Conservation (phyloP, 371 early-diverging fungal genomes). For the Dichotomocladium elegans region DNA sequence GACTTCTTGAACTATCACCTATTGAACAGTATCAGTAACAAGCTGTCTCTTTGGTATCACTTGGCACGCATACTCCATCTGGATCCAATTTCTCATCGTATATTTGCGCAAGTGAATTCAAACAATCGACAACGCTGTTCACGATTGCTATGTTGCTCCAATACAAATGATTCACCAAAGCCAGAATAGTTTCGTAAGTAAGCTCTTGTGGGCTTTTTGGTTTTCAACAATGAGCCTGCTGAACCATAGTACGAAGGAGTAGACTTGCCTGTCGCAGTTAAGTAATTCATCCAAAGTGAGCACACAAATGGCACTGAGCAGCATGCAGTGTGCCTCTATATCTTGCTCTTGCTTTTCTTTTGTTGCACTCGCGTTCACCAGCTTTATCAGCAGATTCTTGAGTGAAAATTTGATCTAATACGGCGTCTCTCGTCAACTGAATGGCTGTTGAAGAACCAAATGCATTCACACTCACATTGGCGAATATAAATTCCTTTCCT, state of each 20-base stretch:
- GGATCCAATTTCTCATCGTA: slow-evolving; percentile 51
- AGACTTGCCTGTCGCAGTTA: slow-evolving; percentile 20
- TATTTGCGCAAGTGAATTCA: slow-evolving; percentile 63
- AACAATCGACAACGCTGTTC: slow-evolving; percentile 62
- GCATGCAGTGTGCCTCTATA: slow-evolving; percentile 51
- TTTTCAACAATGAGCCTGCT: background rate
- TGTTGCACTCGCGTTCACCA: slow-evolving; percentile 33
- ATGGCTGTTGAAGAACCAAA: background rate
- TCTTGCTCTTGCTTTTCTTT: slow-evolving; percentile 25
- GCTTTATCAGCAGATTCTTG: slow-evolving; percentile 43
- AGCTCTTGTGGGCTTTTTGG: slow-evolving; percentile 26
- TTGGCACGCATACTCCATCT: slow-evolving; percentile 59
- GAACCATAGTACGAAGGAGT: background rate
- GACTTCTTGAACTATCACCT: slow-evolving; percentile 59
- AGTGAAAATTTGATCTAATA: slow-evolving; percentile 43
- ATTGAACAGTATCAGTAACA: slow-evolving; percentile 3
- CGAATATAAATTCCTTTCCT: slow-evolving; percentile 19
- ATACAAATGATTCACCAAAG: slow-evolving; percentile 68
- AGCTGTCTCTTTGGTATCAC: too few relatives aligned
- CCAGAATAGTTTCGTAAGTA: slow-evolving; percentile 56
- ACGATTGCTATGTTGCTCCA: slow-evolving; percentile 59
- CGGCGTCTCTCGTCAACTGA: too few relatives aligned
- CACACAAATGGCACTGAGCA: slow-evolving; percentile 49
- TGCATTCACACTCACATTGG: slow-evolving; percentile 13
- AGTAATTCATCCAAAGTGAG: slow-evolving; percentile 57